Evolutionary conservation across 306 rosid genomes (phyloP).

Genomic region (Vachellia collinsii): DNA sequence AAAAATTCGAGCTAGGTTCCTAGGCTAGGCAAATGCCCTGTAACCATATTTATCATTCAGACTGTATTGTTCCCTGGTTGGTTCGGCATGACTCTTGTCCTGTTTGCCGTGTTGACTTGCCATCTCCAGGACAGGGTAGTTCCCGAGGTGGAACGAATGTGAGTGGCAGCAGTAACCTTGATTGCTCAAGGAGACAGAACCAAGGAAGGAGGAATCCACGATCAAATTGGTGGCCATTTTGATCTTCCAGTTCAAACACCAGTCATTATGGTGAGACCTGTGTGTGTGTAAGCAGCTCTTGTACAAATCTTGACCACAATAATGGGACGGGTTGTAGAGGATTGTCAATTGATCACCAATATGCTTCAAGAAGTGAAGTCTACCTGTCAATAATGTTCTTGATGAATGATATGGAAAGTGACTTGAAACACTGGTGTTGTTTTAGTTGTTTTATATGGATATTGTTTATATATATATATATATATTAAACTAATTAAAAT

Average conservation of each 20-base stretch:
- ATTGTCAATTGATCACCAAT: conserved; percentile 51
- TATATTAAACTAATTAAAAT: no score
- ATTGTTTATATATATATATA: neutral
- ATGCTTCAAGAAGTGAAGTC: conserved; percentile 23
- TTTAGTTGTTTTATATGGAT: neutral
- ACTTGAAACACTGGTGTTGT: neutral
- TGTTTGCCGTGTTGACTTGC: conserved; percentile 82
- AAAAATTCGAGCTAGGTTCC: conserved; percentile 66
- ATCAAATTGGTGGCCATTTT: conserved; percentile 66
- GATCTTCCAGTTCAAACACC: conserved; percentile 52
- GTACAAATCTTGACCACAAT: conserved; percentile 51
- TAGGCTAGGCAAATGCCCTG: conserved; percentile 87
- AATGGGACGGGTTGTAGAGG: conserved; percentile 47
- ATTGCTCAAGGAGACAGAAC: conserved; percentile 38
- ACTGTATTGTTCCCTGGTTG: conserved; percentile 86
- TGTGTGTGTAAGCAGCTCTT: conserved; percentile 52
- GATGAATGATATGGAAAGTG: conserved; percentile 19
- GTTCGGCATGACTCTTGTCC: conserved; percentile 82
- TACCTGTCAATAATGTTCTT: conserved; percentile 34
- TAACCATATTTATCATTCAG: conserved; percentile 81
- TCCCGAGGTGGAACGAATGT: conserved; percentile 38
- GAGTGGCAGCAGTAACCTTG: conserved; percentile 32
- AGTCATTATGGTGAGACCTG: conserved; percentile 47
- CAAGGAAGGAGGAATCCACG: conserved; percentile 61
- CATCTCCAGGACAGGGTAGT: conserved; percentile 51